phyloP scores from a whole-genome alignment of 371 early-diverging fungal genomes.

The Mucor racemosus region DNA sequence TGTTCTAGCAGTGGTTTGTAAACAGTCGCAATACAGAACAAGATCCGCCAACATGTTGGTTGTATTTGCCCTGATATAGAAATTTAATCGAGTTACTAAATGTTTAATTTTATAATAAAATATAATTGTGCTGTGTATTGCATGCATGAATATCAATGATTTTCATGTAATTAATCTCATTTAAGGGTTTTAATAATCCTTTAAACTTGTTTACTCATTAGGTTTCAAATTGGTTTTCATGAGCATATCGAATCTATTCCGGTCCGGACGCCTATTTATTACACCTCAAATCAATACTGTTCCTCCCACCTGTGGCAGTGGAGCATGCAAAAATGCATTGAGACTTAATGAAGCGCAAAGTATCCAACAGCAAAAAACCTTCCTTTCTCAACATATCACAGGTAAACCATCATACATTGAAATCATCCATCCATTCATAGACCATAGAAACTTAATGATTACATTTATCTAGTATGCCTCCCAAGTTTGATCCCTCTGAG shows the following conservation, averaged over 20 bases:
- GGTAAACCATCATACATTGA: conserved; percentile 11
- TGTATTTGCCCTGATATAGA: too few species aligned
- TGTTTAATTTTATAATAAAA: too few species aligned
- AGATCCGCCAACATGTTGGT: too few species aligned
- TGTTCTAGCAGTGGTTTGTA: too few species aligned
- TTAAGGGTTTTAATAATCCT: not conserved
- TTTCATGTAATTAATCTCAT: not conserved
- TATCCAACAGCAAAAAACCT: conserved; percentile 18
- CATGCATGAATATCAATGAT: too few species aligned
- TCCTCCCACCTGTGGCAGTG: not conserved
- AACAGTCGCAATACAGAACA: too few species aligned
- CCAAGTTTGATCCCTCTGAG: conserved; percentile 60
- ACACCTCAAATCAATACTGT: not conserved
- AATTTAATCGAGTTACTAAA: too few species aligned
- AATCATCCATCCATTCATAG: conserved; percentile 15
- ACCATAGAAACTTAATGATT: too few species aligned
- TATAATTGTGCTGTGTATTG: too few species aligned
- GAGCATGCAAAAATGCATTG: conserved; percentile 4
- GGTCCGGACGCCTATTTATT: not conserved
- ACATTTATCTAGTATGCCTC: conserved; percentile 55
- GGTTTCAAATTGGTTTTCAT: too few species aligned
- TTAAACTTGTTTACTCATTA: too few species aligned
- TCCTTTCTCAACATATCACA: conserved; percentile 26
- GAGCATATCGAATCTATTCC: not conserved
- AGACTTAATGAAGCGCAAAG: conserved; percentile 14